phyloP scores from a whole-genome alignment of 1,284 basidiomycete genomes.

The Schizophyllum commune region DNA sequence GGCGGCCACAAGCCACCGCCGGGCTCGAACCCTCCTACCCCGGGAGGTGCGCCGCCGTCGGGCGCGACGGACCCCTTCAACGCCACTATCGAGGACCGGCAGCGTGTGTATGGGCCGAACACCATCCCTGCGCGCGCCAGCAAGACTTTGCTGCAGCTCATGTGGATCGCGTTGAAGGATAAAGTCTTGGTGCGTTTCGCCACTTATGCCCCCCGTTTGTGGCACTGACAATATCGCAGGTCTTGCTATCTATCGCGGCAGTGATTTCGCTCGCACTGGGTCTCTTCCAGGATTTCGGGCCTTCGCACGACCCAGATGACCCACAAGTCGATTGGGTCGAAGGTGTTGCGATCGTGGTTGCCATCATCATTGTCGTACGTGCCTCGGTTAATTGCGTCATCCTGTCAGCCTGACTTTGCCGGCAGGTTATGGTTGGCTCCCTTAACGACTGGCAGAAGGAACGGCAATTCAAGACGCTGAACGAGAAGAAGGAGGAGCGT shows the following conservation, averaged over 20 bases:
- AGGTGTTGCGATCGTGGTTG: conserved; percentile 94
- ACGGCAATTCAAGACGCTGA: conserved; percentile 86
- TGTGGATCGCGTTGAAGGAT: conserved; percentile 95
- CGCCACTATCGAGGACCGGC: conserved; percentile 58
- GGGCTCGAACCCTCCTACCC: conserved; percentile 26
- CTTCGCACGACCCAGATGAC: conserved; percentile 45
- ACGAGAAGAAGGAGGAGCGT: conserved; percentile 94
- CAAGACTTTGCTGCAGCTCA: conserved; percentile 78
- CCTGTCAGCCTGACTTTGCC: conserved; percentile 1
- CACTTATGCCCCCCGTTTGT: not conserved
- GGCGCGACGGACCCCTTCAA: conserved; percentile 31
- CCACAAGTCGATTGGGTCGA: conserved; percentile 94
- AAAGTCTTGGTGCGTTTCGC: conserved; percentile 72
- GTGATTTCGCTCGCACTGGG: conserved; percentile 91
- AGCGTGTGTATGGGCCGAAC: conserved; percentile 79
- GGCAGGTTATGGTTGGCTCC: conserved; percentile 76
- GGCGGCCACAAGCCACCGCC: conserved; percentile 12
- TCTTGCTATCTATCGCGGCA: conserved; percentile 87
- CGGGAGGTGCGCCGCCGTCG: conserved; percentile 12
- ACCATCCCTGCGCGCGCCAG: conserved; percentile 69
- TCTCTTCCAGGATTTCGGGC: conserved; percentile 89
- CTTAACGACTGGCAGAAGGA: conserved; percentile 98
- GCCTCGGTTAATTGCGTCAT: not conserved
- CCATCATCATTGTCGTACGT: conserved; percentile 75
- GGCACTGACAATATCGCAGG: conserved; percentile 31